Evolutionary conservation across 2,329 filamentous ascomycete species (phyloP).

Genomic region (Aspergillus alliaceus): DNA sequence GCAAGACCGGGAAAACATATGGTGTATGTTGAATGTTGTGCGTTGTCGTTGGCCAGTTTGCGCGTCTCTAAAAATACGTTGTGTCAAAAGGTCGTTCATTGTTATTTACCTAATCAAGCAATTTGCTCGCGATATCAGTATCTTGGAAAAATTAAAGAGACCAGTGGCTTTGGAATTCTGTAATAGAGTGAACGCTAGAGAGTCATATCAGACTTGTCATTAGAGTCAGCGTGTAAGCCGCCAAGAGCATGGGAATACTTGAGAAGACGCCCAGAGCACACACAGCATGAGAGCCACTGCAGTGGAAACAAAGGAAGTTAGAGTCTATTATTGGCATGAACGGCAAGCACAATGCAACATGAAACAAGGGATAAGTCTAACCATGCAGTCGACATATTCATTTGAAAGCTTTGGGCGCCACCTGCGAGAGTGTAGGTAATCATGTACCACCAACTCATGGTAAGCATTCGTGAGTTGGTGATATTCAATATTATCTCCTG

Average conservation of each 20-base stretch:
- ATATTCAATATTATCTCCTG: no score
- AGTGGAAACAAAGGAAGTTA: neutral
- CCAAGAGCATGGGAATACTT: no score
- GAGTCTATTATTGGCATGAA: neutral
- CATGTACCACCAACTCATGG: no score
- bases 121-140: no score
- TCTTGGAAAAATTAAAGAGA: no score
- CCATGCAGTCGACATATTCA: neutral
- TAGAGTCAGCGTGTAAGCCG: neutral
- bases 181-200: neutral
- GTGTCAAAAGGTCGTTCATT: neutral
- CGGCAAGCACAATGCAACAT: neutral
- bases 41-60: neutral
- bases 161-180: no score
- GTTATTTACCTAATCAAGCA: no score
- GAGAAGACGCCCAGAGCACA: neutral
- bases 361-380: neutral
- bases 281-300: neutral
- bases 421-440: neutral
- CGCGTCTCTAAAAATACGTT: neutral
- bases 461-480: no score
- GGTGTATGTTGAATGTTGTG: constrained; percentile 64
- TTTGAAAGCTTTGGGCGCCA: neutral
- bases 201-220: neutral
- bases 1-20: constrained; percentile 85